Base-by-base conservation (phyloP, 2,329 filamentous ascomycete genomes). In the Aspergillus pseudoglaucus region DNA sequence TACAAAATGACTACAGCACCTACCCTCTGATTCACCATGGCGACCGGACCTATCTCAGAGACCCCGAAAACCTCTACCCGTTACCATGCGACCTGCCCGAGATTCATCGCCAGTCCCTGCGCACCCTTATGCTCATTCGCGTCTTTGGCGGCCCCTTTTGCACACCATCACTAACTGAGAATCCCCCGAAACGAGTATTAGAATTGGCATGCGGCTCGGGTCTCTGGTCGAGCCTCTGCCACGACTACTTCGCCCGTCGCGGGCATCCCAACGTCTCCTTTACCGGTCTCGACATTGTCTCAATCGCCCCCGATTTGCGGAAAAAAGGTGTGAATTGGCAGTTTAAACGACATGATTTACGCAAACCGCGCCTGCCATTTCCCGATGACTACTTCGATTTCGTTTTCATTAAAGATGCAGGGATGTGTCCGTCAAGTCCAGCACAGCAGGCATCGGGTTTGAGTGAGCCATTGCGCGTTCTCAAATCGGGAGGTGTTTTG, bases 171-270 rank as follows among this genome's bases (percentile, higher is more conserved):
- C 77, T 88, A 46, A 72, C 77, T 39, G 77, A 81, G 53, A 81
- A 81, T 42, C 83, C 87, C 17, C 90, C 90, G 0, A 78, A 78
- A 59, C 84, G 83, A 54, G 85, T 97, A 23, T 76, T 97, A 20
- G 91, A 97, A 62, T 71, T 96, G 30, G 90, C 84, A 25, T 97
- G 91, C 66, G 90, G 90, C 15, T 86, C 86, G 17, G 91, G 83
- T 20, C 87, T 94, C 63, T 96, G 90, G 90, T 90, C 87, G 58
- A 85, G 87, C 27, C 83, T 89, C 74, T 94, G 88, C 65, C 86
- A 95, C 66, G 82, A 88, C 32, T 86, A 88, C 68, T 88, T 90
- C 62, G 76, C 79, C 48, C 77, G 81, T 43, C 75, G 80, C 47
- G 88, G 88, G 12, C 78, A 86, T 61, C 71, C 76, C 4, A 77